These are phyloP conservation scores for Russula griseocarnosa DNA, from an alignment of 768 basidiomycete genomes.

Conservation along the genomic window DNA sequence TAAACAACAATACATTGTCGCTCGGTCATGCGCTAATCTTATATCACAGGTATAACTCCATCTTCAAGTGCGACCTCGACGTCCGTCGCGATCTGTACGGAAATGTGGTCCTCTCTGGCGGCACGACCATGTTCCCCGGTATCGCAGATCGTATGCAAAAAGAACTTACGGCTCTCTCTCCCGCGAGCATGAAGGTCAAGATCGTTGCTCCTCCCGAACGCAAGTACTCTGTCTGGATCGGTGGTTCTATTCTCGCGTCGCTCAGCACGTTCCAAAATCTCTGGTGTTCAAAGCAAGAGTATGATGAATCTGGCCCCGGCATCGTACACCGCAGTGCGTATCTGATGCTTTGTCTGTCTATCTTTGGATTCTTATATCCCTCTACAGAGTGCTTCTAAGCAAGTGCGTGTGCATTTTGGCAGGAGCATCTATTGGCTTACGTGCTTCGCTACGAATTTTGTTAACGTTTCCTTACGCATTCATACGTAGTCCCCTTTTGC, in stretches of 20 bases:
- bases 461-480: constrained; percentile 21
- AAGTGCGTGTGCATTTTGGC: background rate
- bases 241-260: constrained; percentile 81
- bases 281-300: constrained; percentile 92
- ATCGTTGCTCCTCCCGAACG: constrained; percentile 91
- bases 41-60: constrained; percentile 52
- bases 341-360: background rate
- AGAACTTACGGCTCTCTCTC: constrained; percentile 80
- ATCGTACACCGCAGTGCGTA: constrained; percentile 74
- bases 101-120: constrained; percentile 76
- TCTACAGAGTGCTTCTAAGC: constrained; percentile 25
- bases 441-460: constrained; percentile 10
- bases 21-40: constrained; percentile 9
- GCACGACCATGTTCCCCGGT: constrained; percentile 80
- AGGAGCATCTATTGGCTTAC: constrained; percentile 22
- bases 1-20: constrained; percentile 30
- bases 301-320: constrained; percentile 78
- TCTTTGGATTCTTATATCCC: constrained; percentile 5
- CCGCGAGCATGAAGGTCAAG: constrained; percentile 93
- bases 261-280: constrained; percentile 95
- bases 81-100: constrained; percentile 78
- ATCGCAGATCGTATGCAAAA: constrained; percentile 96
- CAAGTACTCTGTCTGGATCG: constrained; percentile 96
- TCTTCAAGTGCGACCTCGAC: constrained; percentile 70
- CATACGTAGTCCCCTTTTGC: constrained; percentile 17